Evolutionary conservation across 768 basidiomycete species (phyloP), one percentile per base, ranked within the genome.

Genomic region (Kwoniella bestiolae): DNA sequence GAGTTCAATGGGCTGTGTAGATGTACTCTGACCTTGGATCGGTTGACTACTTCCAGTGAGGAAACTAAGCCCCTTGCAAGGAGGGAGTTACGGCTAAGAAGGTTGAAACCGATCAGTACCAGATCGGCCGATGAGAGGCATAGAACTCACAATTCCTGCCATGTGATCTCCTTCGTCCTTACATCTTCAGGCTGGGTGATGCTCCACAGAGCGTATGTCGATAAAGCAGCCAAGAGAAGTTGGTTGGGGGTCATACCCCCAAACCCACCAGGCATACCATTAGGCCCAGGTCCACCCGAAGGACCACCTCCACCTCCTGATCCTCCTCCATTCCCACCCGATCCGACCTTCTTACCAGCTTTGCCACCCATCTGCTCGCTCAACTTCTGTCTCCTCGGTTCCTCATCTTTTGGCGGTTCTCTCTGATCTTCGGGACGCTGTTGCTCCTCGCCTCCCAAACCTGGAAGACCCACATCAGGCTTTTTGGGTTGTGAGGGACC

Each of bases 41-140:
- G 87, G 80, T 97, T 98, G 78, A 97, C 86, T 65, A 98, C 95
- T 58, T 88, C 86, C 63, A 98, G 88, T 76, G 89, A 93, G 72
- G 97, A 94, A 38, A 99, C 95, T 58, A 97, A 86, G 46, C 93
- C 95, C 79, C 94, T 94, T 82, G 95, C 90, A 50, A 99, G 89
- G 84, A 99, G 92, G 9, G 93, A 92, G 49, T 92, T 94, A 57
- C 94, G 88, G 84, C 80, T 80, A 67, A 5, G 4, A 25, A 28
- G n/a, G 34, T 49, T 18, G 44, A 16, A 18, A 3, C 4, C 57
- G 38, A 16, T 41, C 18, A 41, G 38, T 46, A 23, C 31, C 11
- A 32, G 38, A 60, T 41, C 61, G 32, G 63, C 45, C 26, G 21
- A 23, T 55, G 12, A 35, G 8, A 5, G 9, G 14, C 18, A 5